phyloP scores from a whole-genome alignment of 108 stramenopile species.

The Pseudonitzschia pungens region DNA sequence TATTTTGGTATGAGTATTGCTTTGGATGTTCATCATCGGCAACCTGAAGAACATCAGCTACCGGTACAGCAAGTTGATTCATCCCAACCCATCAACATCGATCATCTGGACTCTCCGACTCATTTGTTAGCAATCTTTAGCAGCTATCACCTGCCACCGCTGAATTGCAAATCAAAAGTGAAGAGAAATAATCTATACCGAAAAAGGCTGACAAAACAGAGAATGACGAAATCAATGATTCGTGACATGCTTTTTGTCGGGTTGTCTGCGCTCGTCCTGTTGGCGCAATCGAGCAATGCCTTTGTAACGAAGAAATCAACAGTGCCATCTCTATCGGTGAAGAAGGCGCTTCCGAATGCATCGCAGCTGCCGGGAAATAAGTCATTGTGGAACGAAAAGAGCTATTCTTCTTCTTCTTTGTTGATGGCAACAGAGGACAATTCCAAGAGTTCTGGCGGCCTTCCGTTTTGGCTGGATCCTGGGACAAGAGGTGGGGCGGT shows the following conservation, averaged over 20 bases:
- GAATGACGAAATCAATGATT: not conserved
- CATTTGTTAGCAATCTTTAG: too few relatives aligned
- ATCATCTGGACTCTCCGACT: too few relatives aligned
- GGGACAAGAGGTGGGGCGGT: slow-evolving; percentile 86
- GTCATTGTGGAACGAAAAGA: not conserved
- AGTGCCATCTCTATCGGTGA: too few relatives aligned
- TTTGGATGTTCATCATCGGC: not conserved
- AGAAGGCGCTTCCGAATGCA: not conserved
- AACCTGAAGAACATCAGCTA: not conserved
- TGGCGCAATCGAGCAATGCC: not conserved
- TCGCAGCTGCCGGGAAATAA: not conserved
- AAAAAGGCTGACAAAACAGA: too few relatives aligned
- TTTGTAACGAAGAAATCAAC: not conserved
- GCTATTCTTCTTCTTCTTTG: slow-evolving; percentile 7
- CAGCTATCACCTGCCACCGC: too few relatives aligned
- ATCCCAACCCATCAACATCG: too few relatives aligned
- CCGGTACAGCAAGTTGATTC: too few relatives aligned
- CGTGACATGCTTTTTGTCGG: not conserved
- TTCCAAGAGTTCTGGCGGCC: slow-evolving; percentile 30
- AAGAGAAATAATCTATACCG: too few relatives aligned
- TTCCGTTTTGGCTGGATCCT: slow-evolving; percentile 83
- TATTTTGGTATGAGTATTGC: not conserved
- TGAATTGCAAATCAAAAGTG: too few relatives aligned
- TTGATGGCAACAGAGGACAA: slow-evolving; percentile 3
- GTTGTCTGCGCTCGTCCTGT: slow-evolving; percentile 5